Evolutionary conservation across 495 filamentous ascomycete species (phyloP), one percentile per base, ranked within the genome.

Genomic region (Hypoxylon trugodes): DNA sequence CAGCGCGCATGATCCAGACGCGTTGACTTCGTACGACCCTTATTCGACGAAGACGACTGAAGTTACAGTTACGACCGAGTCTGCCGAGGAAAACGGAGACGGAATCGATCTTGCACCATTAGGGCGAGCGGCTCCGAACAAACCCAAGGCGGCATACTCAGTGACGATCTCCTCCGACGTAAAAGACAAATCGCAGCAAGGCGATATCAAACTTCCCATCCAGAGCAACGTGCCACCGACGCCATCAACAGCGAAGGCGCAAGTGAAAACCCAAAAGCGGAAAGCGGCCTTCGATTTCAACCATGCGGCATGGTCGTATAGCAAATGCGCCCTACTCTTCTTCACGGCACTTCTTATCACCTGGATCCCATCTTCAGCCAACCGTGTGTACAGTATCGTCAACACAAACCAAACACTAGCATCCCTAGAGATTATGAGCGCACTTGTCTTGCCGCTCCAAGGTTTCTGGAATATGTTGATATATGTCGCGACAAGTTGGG

Each of bases 381-480:
- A 96, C 72, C 82, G 92, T 16, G 83, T 93, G 19, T 93, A 90
- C 74, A 83, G 82, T 12, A 69, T 93, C 13, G 77, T 86, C 4
- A 74, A 88, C 66, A 76, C 79, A 0, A 77, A 84, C 22, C 43
- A 80, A 1, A 73, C 82, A 4, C 80, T 77, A 21, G 84, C 87
- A 45, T 76, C 77, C 18, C 82, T 96, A 21, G 87, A 90, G 63
- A 89, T 87, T 53, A 82, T 86, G 40, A 86, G 87, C 21, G 85
- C 89, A 1, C 82, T 92, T 41, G 91, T 96, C 0, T 80, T 96
- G 16, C 92, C 92, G 0, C 78, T 93, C 0, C 92, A 96, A 68
- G 92, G 92, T 1, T 93, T 95, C 66, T 94, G 91, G 89, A 96
- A 96, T 66, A 85, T 86, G 15, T 69, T 91, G 48, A 91, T 96